Conservation (phyloP, 768 basidiomycete species). For the Piloderma croceum region DNA sequence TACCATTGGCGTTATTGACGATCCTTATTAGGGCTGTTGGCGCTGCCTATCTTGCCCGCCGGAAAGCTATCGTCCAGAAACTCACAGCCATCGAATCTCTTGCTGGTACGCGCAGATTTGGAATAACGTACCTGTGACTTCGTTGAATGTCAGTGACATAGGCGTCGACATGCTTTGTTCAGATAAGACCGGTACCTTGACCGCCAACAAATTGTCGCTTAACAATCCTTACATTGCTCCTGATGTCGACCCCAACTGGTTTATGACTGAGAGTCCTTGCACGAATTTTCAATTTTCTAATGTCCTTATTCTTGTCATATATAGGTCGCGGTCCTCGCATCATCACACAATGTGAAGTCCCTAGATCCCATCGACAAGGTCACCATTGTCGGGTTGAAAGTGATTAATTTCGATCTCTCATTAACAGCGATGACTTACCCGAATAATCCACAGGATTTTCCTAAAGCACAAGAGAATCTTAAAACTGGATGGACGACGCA, state of each 20-base stretch:
- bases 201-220: slow-evolving; percentile 43
- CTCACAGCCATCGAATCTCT: slow-evolving; percentile 45
- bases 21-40: slow-evolving; percentile 32
- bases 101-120: too few relatives aligned
- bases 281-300: not conserved
- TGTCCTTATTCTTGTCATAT: slow-evolving; percentile 17
- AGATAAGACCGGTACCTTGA: slow-evolving; percentile 43
- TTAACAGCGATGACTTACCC: too few relatives aligned
- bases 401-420: too few relatives aligned
- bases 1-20: not conserved
- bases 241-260: slow-evolving; percentile 28
- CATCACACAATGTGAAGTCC: slow-evolving; percentile 39
- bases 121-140: too few relatives aligned
- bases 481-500: slow-evolving; percentile 37
- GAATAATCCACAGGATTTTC: slow-evolving; percentile 33
- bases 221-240: slow-evolving; percentile 30
- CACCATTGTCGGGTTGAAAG: slow-evolving; percentile 37
- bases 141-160: too few relatives aligned
- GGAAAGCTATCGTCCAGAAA: slow-evolving; percentile 44
- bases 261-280: slow-evolving; percentile 10
- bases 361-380: slow-evolving; percentile 47
- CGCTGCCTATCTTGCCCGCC: slow-evolving; percentile 37
- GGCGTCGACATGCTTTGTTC: slow-evolving; percentile 41
- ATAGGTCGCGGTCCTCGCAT: slow-evolving; percentile 39
- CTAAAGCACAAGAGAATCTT: slow-evolving; percentile 38